A percentile compares a stretch with the other conserved stretches of the same genome.
These are phyloP conservation scores for Cordyceps javanica DNA, from an alignment of 2,329 filamentous ascomycete species.

Conservation along the genomic window DNA sequence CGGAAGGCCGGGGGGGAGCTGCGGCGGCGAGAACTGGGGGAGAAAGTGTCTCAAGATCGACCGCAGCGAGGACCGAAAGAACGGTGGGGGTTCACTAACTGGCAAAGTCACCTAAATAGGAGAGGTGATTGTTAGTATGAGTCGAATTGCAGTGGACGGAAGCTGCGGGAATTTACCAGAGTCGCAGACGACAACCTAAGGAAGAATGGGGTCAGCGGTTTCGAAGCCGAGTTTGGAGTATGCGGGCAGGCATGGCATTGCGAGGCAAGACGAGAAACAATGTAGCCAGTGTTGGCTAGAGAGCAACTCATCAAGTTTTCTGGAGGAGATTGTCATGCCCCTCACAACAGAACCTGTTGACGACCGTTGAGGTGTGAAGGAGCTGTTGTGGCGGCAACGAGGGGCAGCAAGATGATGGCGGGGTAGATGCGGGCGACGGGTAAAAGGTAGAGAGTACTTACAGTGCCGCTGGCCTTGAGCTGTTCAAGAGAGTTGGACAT, in stretches of 20 bases:
- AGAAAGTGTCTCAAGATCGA: conserved; percentile 3
- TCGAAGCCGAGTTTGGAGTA: not conserved
- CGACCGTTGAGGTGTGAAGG: not conserved
- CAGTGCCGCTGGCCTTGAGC: conserved; percentile 86
- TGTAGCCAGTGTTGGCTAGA: too few relatives aligned
- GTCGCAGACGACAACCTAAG: conserved; percentile 87
- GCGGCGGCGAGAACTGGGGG: conserved; percentile 1
- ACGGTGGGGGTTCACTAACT: conserved; percentile 48
- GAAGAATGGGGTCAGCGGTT: not conserved
- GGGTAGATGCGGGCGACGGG: conserved; percentile 16
- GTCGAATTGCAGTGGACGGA: conserved; percentile 10
- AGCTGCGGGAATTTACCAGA: conserved; percentile 62
- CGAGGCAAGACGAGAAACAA: not conserved
- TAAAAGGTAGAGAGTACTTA: conserved; percentile 41
- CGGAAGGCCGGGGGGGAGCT: not conserved
- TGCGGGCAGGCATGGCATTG: not conserved
- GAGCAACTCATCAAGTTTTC: not conserved
- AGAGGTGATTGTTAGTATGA: conserved; percentile 25
- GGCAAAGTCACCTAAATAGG: conserved; percentile 62
- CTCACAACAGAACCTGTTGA: not conserved
- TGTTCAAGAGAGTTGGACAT: conserved; percentile 87
- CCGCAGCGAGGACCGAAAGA: conserved; percentile 9
- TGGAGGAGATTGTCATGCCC: not conserved
- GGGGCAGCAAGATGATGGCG: conserved; percentile 19
- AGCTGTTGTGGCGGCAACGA: not conserved